Conservation (phyloP, 1,139 yeast genomes). For the Lodderomyces oxycetoniae region DNA sequence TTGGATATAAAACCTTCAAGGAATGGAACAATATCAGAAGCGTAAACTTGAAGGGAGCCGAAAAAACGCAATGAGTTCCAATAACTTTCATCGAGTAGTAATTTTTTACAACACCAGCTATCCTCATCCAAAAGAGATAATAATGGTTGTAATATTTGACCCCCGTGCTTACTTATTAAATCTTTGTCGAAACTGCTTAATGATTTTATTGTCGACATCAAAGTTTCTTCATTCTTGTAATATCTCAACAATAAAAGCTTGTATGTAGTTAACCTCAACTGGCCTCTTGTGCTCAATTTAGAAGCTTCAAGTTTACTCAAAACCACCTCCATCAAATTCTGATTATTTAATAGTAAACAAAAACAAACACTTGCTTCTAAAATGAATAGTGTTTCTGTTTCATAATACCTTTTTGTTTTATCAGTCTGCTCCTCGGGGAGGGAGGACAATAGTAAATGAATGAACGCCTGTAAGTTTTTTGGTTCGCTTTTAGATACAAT, state of each 20-base stretch:
- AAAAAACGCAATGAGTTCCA: conserved; percentile 61
- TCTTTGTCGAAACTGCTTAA: conserved; percentile 35
- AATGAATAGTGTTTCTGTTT: conserved; percentile 52
- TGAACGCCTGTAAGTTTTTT: conserved; percentile 19
- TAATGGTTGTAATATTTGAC: conserved; percentile 50
- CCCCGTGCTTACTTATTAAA: conserved; percentile 41
- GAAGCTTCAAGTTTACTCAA: conserved; percentile 19
- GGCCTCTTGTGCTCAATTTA: conserved; percentile 28
- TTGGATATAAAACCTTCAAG: conserved; percentile 41
- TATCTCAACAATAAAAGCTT: conserved; percentile 39
- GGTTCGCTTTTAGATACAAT: conserved; percentile 33
- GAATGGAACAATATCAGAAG: conserved; percentile 47
- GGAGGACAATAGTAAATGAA: conserved; percentile 22
- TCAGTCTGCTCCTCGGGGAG: conserved; percentile 33
- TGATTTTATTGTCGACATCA: conserved; percentile 22
- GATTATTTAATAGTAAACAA: conserved; percentile 40
- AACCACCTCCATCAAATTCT: conserved; percentile 24
- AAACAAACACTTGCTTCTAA: conserved; percentile 53
- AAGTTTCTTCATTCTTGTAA: conserved; percentile 16
- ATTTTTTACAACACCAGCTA: conserved; percentile 38
- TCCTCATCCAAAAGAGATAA: conserved; percentile 48
- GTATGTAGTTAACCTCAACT: conserved; percentile 35
- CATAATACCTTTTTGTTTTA: conserved; percentile 43
- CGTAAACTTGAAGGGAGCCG: conserved; percentile 52
- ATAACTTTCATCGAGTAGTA: conserved; percentile 47